Conservation (phyloP, 805 yeast genomes). For the Candida vartiovaarae region DNA sequence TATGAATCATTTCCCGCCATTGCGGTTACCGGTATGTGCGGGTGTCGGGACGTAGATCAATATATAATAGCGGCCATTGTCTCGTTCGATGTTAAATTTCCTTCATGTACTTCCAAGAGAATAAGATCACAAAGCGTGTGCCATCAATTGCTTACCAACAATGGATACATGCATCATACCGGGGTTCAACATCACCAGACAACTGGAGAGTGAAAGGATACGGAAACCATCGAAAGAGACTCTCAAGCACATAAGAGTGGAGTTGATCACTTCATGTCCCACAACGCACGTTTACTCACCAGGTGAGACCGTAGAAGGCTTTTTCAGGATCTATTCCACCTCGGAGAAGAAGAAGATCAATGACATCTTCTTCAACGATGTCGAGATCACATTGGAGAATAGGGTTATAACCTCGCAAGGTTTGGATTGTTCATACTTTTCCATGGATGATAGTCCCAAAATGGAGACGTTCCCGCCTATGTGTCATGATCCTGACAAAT, state of each 20-base stretch:
- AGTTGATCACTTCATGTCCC: constrained; percentile 5
- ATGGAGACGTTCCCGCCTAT: constrained; percentile 4
- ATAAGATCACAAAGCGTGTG: background rate
- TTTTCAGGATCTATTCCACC: constrained; percentile 7
- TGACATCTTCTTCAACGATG: constrained; percentile 16
- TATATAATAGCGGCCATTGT: no score
- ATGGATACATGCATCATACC: constrained; percentile 9
- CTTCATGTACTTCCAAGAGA: no score
- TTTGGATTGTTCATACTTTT: constrained; percentile 7
- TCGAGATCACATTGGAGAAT: constrained; percentile 16
- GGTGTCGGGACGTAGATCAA: no score
- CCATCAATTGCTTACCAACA: background rate
- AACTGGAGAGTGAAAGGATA: constrained; percentile 5
- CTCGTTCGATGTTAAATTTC: no score
- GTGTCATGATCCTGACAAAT: constrained; percentile 6
- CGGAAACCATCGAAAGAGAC: constrained; percentile 13
- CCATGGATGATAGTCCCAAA: constrained; percentile 14
- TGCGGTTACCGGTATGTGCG: no score
- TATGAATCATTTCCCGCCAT: no score
- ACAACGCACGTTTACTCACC: constrained; percentile 10
- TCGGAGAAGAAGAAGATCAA: constrained; percentile 3
- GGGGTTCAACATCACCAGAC: constrained; percentile 7
- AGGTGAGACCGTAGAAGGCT: constrained; percentile 14
- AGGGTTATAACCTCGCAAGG: constrained; percentile 8
- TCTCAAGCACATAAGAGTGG: constrained; percentile 11